Conservation (phyloP, 805 yeast species). For the Myxozyma nipponensis region DNA sequence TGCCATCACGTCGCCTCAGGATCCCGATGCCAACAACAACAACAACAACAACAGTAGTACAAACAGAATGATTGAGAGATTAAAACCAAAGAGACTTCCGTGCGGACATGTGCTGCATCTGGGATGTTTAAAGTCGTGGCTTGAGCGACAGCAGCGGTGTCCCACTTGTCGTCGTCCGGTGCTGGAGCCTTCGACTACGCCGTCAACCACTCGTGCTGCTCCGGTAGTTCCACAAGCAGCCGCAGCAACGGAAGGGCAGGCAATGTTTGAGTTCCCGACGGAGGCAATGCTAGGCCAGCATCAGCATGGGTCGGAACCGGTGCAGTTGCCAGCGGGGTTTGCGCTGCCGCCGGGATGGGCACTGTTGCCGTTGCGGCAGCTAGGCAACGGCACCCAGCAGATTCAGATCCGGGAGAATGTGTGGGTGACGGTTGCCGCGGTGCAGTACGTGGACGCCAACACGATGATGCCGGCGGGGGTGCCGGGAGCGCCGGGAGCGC, state of each 20-base stretch:
- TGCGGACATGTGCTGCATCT: conserved; percentile 89
- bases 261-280: background rate
- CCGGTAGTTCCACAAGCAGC: conserved; percentile 5
- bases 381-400: conserved; percentile 23
- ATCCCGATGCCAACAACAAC: conserved; percentile 36
- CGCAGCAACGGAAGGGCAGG: background rate
- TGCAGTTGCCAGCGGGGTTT: conserved; percentile 20
- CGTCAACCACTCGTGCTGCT: conserved; percentile 1
- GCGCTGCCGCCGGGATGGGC: conserved; percentile 28
- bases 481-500: too few relatives aligned
- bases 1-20: conserved; percentile 27
- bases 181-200: conserved; percentile 34
- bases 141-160: conserved; percentile 86
- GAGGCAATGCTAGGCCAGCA: background rate
- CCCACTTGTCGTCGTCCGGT: conserved; percentile 85
- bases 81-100: conserved; percentile 64
- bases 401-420: conserved; percentile 25
- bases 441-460: conserved; percentile 17
- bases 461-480: background rate
- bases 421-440: conserved; percentile 23
- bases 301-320: conserved; percentile 6
- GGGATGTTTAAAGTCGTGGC: conserved; percentile 89
- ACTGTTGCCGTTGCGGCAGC: conserved; percentile 31
- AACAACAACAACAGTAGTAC: conserved; percentile 39
- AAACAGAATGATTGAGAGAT: conserved; percentile 25